Evolutionary conservation across 2,329 filamentous ascomycete genomes (phyloP).

Genomic region (Hawksworthiomyces lignivorus): DNA sequence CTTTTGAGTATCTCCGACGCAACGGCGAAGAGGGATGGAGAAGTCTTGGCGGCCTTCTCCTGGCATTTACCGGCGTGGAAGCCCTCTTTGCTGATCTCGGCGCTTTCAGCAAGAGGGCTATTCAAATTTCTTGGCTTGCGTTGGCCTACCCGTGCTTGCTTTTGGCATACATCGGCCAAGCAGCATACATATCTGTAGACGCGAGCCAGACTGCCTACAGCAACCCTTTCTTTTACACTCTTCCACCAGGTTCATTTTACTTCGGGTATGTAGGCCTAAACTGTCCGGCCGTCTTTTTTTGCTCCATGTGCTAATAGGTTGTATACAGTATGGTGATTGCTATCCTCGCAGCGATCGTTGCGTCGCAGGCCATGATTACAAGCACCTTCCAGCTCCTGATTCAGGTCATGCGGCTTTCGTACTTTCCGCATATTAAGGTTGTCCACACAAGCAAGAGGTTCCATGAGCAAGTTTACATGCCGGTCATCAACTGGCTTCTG

Average conservation of each 20-base stretch:
- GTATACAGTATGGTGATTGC: constrained; percentile 50
- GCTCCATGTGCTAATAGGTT: no score
- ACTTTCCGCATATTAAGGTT: constrained; percentile 69
- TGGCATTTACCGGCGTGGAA: constrained; percentile 73
- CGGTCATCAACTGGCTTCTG: constrained; percentile 67
- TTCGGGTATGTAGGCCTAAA: no score
- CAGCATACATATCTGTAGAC: constrained; percentile 58
- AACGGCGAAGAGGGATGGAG: constrained; percentile 55
- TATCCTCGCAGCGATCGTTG: constrained; percentile 64
- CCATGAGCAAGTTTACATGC: constrained; percentile 70
- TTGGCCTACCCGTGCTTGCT: constrained; percentile 61
- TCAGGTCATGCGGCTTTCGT: constrained; percentile 63
- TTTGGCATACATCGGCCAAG: constrained; percentile 64
- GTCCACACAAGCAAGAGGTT: constrained; percentile 63
- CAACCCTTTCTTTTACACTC: constrained; percentile 68
- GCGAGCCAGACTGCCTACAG: constrained; percentile 49
- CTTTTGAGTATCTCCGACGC: constrained; percentile 51
- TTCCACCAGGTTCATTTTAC: constrained; percentile 60
- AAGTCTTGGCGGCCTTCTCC: constrained; percentile 61
- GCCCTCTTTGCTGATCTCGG: constrained; percentile 72
- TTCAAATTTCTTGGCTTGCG: constrained; percentile 65
- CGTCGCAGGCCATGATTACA: constrained; percentile 72
- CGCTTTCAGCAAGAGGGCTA: constrained; percentile 61
- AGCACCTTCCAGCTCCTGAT: constrained; percentile 62
- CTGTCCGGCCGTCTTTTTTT: no score